Evolutionary conservation across 2,329 filamentous ascomycete genomes (phyloP).

Genomic region (Microdochium trichocladiopsis): DNA sequence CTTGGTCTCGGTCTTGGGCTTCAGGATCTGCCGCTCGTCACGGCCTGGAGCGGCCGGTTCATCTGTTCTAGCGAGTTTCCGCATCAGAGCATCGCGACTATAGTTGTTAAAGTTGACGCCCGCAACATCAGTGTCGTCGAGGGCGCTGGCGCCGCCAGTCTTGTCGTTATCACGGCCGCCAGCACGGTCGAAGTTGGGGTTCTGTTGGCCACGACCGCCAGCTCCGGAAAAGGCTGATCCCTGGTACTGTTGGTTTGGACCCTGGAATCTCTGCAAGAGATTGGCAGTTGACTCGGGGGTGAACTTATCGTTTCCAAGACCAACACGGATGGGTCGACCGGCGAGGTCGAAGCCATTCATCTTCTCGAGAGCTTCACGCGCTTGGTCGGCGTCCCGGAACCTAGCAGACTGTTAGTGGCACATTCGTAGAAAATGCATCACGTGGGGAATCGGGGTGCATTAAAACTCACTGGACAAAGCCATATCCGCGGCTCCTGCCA

Average conservation of each 20-base stretch:
- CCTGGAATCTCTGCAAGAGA: constrained; percentile 85
- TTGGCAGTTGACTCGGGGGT: constrained; percentile 94
- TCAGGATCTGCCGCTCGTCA: constrained; percentile 65
- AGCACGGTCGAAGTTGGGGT: constrained; percentile 84
- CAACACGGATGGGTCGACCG: constrained; percentile 93
- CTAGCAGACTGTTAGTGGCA: constrained; percentile 41
- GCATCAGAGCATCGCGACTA: constrained; percentile 96
- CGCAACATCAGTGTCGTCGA: constrained; percentile 95
- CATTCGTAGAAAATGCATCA: not conserved
- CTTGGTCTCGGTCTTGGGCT: constrained; percentile 73
- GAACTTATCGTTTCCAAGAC: constrained; percentile 99
- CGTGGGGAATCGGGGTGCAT: not conserved
- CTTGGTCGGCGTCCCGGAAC: constrained; percentile 83
- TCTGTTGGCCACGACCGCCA: constrained; percentile 78
- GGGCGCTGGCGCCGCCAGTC: constrained; percentile 81
- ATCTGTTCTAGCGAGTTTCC: constrained; percentile 94
- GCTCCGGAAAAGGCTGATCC: constrained; percentile 88
- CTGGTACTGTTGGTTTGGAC: constrained; percentile 72
- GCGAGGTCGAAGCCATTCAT: constrained; percentile 99
- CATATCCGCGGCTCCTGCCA: constrained; percentile 87
- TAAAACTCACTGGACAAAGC: constrained; percentile 87
- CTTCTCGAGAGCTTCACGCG: constrained; percentile 91
- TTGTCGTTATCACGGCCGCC: constrained; percentile 87
- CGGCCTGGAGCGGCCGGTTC: constrained; percentile 60
- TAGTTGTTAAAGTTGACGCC: constrained; percentile 99